These are phyloP conservation scores for Rhizopus arrhizus DNA, from an alignment of 371 early-diverging fungal species.

Conservation along the genomic window DNA sequence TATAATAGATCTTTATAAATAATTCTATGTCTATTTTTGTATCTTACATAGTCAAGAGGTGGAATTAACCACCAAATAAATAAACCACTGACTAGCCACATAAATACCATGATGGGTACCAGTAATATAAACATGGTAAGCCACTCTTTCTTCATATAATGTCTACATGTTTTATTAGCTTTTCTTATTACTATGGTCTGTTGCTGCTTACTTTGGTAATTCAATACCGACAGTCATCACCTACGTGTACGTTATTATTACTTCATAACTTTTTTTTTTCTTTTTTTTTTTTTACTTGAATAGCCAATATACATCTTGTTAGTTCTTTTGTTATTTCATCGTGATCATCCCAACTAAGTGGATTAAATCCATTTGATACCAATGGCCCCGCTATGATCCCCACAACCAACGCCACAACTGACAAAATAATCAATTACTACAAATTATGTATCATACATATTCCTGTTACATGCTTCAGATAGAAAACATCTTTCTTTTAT, in stretches of 20 bases:
- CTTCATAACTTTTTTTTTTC: neutral
- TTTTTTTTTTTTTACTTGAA: conserved; percentile 57
- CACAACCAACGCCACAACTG: conserved; percentile 81
- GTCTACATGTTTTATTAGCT: conserved; percentile 28
- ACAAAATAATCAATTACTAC: neutral
- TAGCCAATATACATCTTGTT: conserved; percentile 77
- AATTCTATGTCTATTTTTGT: no score
- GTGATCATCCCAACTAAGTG: conserved; percentile 52
- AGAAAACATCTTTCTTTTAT: conserved; percentile 90
- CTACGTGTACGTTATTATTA: conserved; percentile 28
- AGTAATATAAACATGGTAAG: conserved; percentile 76
- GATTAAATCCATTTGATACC: conserved; percentile 66
- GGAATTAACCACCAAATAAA: conserved; percentile 71
- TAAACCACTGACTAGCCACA: conserved; percentile 83
- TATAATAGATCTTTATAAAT: conserved; percentile 19
- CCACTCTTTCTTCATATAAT: conserved; percentile 62
- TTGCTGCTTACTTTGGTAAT: conserved; percentile 65
- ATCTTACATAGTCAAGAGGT: conserved; percentile 63
- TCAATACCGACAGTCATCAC: conserved; percentile 88
- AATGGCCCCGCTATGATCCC: conserved; percentile 89
- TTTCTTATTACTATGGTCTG: conserved; percentile 3
- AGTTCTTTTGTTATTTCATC: conserved; percentile 69
- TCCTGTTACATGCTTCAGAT: conserved; percentile 78
- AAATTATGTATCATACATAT: neutral
- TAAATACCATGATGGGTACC: conserved; percentile 82